These are phyloP conservation scores for Rhizoclosmatium globosum DNA, from an alignment of 192 early-diverging fungal genomes.

Conservation along the genomic window DNA sequence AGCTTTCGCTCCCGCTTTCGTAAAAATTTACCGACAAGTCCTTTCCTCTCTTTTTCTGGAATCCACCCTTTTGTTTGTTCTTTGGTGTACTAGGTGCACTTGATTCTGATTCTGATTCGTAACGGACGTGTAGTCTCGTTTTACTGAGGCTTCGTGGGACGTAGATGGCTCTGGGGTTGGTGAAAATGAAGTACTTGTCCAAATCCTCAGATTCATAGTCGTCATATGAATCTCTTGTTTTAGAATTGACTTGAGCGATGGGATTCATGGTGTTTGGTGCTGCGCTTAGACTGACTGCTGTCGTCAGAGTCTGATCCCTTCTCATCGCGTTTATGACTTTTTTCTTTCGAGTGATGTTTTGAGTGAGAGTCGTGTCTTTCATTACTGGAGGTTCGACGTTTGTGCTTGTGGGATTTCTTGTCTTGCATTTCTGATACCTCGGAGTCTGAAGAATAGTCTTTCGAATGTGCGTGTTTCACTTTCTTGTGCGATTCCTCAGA, in stretches of 20 bases:
- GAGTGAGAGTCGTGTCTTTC: not conserved
- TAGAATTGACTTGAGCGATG: no score
- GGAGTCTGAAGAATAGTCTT: constrained; percentile 8
- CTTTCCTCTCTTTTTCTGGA: constrained; percentile 1
- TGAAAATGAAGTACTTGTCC: constrained; percentile 23
- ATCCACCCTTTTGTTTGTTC: not conserved
- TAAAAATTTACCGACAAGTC: constrained; percentile 4
- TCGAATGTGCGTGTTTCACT: not conserved
- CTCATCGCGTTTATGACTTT: not conserved
- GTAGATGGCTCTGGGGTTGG: constrained; percentile 6
- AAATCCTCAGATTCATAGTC: constrained; percentile 5
- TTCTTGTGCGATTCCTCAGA: not conserved
- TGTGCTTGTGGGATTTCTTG: not conserved
- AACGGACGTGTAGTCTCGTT: not conserved
- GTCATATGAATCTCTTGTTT: not conserved
- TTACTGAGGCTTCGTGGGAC: constrained; percentile 7
- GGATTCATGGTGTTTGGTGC: no score
- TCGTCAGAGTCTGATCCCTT: not conserved
- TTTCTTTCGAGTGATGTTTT: not conserved
- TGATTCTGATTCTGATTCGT: not conserved
- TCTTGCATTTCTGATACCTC: not conserved
- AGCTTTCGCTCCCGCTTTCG: constrained; percentile 8
- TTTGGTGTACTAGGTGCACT: constrained; percentile 1
- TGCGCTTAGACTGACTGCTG: no score
- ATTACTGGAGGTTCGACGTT: not conserved